A percentile compares a stretch with the other conserved stretches of the same genome.
phyloP scores from a whole-genome alignment of 768 basidiomycete species.

The Kondoa malvinella region DNA sequence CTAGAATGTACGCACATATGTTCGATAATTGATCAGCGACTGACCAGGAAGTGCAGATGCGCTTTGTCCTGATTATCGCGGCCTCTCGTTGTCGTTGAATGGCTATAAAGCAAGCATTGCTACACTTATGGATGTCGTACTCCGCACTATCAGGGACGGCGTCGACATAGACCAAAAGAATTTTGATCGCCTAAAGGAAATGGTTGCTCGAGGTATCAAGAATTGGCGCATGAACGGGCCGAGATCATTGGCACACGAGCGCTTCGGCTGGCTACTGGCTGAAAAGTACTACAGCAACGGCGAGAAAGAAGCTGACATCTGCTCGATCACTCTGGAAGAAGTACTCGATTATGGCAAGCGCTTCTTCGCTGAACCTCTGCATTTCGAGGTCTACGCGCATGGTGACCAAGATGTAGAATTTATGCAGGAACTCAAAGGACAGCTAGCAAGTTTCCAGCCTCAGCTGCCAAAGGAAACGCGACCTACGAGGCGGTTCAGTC shows the following conservation, averaged over 20 bases:
- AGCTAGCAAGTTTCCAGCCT: neutral
- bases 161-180: slow-evolving; percentile 65
- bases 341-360: slow-evolving; percentile 45
- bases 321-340: slow-evolving; percentile 46
- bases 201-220: slow-evolving; percentile 51
- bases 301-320: neutral
- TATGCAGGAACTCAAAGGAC: neutral
- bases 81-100: neutral
- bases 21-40: neutral
- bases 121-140: neutral
- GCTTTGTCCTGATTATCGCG: neutral
- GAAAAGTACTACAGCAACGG: neutral
- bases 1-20: neutral
- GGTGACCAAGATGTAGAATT: slow-evolving; percentile 34
- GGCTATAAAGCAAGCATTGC: neutral
- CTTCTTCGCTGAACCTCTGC: slow-evolving; percentile 47
- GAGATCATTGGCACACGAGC: slow-evolving; percentile 60
- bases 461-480: neutral
- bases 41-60: neutral
- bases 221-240: slow-evolving; percentile 54
- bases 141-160: neutral
- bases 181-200: slow-evolving; percentile 60
- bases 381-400: slow-evolving; percentile 53
- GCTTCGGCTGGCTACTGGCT: slow-evolving; percentile 38
- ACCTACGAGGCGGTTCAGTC: slow-evolving; percentile 13